Percentiles rank a stretch among this genome's conserved stretches.
phyloP scores from a whole-genome alignment of 768 basidiomycete genomes.

The Rhodotorula babjevae region DNA sequence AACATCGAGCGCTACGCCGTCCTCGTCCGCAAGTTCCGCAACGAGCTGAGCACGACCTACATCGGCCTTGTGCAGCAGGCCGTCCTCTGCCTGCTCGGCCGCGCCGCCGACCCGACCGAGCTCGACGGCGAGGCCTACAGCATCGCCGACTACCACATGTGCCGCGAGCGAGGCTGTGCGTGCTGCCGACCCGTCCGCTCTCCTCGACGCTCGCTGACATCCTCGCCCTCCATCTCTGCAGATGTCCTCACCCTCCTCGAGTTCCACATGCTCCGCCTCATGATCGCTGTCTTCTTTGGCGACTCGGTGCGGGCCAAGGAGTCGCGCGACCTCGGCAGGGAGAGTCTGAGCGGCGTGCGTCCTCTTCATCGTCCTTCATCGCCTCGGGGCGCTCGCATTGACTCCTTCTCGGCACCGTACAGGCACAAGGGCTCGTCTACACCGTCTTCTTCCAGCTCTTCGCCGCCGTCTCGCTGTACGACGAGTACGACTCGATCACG shows the following conservation, averaged over 20 bases:
- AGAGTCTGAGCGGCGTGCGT: slow-evolving; percentile 18
- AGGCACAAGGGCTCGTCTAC: slow-evolving; percentile 33
- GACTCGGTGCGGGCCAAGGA: slow-evolving; percentile 5
- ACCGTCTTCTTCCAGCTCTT: slow-evolving; percentile 27
- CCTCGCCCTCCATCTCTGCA: background rate
- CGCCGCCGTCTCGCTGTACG: slow-evolving; percentile 26
- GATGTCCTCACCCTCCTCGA: slow-evolving; percentile 23
- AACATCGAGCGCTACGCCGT: slow-evolving; percentile 33
- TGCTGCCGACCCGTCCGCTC: background rate
- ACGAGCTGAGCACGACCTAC: slow-evolving; percentile 33
- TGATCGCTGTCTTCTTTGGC: slow-evolving; percentile 27
- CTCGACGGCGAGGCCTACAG: slow-evolving; percentile 32
- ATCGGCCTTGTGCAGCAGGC: slow-evolving; percentile 32
- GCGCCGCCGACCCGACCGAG: slow-evolving; percentile 9
- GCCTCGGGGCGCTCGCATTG: background rate
- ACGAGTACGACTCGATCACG: background rate
- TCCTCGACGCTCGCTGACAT: background rate
- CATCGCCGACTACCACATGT: slow-evolving; percentile 13
- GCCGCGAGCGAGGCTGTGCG: slow-evolving; percentile 24
- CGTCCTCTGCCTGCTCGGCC: slow-evolving; percentile 15
- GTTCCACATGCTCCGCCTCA: slow-evolving; percentile 25
- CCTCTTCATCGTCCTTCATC: background rate
- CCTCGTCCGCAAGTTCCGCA: slow-evolving; percentile 34
- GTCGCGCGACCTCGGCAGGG: slow-evolving; percentile 11
- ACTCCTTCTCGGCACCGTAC: background rate